A percentile compares a stretch with the other conserved stretches of the same genome.
Conservation (phyloP, 1,284 basidiomycete species). For the Grifola frondosa region DNA sequence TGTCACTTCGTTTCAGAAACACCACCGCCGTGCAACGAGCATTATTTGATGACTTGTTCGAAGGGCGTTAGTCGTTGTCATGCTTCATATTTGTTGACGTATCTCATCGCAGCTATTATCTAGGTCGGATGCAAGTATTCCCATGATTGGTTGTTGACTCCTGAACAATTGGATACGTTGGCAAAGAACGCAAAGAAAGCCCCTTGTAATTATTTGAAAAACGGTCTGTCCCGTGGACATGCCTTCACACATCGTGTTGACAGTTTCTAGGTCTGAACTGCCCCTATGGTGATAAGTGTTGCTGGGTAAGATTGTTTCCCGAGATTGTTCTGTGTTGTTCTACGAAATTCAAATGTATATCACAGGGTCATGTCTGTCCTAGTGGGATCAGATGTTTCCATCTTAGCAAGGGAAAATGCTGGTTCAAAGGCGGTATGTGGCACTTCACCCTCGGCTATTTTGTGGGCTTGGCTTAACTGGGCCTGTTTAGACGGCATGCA, state of each 20-base stretch:
- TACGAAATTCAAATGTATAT: neutral
- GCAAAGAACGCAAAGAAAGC: constrained; percentile 76
- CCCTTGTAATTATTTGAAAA: constrained; percentile 78
- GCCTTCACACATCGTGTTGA: neutral
- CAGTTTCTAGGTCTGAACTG: constrained; percentile 59
- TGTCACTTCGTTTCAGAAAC: constrained; percentile 42
- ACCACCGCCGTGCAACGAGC: constrained; percentile 79
- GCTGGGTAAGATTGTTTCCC: constrained; percentile 59
- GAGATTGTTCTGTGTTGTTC: neutral
- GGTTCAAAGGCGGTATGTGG: constrained; percentile 76
- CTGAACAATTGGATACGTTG: constrained; percentile 64
- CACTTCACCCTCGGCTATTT: neutral
- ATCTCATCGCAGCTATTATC: no score
- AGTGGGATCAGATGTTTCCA: constrained; percentile 59
- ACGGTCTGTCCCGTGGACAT: constrained; percentile 42
- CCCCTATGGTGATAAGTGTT: constrained; percentile 68
- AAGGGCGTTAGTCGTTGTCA: constrained; percentile 56
- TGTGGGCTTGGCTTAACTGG: neutral
- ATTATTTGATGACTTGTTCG: constrained; percentile 75
- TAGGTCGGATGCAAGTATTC: constrained; percentile 79
- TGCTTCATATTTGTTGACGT: no score
- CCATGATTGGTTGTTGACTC: constrained; percentile 69
- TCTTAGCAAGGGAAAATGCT: constrained; percentile 62
- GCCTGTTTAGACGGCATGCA: constrained; percentile 23
- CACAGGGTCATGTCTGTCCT: constrained; percentile 71